Conservation (phyloP, 306 rosid genomes). For the Castanea sativa region DNA sequence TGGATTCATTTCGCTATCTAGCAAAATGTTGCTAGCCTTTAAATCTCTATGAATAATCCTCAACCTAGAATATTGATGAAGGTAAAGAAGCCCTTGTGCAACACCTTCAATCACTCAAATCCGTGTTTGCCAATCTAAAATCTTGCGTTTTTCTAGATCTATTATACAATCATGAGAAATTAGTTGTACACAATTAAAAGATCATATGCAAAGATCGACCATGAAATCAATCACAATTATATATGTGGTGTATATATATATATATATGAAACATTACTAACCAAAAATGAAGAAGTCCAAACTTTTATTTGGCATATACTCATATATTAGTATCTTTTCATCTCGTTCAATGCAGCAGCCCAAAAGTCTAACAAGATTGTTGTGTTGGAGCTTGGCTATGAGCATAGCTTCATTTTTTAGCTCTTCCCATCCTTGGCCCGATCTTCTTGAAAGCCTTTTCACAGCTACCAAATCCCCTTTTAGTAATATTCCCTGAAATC, state of each 20-base stretch:
- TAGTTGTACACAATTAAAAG: not conserved
- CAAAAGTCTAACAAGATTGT: no score
- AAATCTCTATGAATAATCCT: conserved; percentile 21
- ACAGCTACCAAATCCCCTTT: no score
- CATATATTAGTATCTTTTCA: no score
- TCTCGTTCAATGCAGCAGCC: no score
- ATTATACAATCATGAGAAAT: not conserved
- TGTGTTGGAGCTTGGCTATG: no score
- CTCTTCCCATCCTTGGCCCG: no score
- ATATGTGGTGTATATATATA: not conserved
- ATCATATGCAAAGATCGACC: not conserved
- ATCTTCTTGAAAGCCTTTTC: no score
- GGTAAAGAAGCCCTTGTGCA: not conserved
- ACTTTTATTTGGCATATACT: conserved; percentile 28
- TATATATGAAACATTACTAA: not conserved
- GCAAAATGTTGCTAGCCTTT: conserved; percentile 29
- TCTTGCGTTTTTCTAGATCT: conserved; percentile 18
- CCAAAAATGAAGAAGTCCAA: conserved; percentile 36
- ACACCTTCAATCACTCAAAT: not conserved
- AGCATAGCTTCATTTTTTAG: no score
- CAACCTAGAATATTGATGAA: not conserved
- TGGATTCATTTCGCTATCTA: conserved; percentile 29
- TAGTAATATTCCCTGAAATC: no score
- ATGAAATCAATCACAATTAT: not conserved
- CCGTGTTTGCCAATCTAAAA: not conserved